Percentiles rank a stretch among this genome's conserved stretches.
Conservation (phyloP, 2,329 filamentous ascomycete genomes). For the Hypomyces perniciosus region DNA sequence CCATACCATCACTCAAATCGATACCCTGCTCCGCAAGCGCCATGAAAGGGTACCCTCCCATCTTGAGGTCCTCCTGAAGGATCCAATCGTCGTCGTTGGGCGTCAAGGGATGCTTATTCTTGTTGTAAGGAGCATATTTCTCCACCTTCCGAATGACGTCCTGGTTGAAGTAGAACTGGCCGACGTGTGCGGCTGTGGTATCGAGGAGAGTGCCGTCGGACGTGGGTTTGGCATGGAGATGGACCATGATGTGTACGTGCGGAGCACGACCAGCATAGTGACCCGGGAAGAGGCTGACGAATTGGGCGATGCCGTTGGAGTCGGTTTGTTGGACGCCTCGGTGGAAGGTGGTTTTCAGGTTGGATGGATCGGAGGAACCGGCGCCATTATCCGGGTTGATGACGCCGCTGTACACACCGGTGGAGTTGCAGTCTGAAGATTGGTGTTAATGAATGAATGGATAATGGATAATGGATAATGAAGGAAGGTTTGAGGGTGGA, state of each 20-base stretch:
- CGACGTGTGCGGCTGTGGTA: neutral
- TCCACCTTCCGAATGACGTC: neutral
- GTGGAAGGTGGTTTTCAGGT: constrained; percentile 30
- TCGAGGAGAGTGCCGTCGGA: neutral
- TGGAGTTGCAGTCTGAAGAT: constrained; percentile 34
- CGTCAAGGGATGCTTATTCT: neutral
- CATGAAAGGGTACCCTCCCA: neutral
- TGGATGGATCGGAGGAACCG: constrained; percentile 17
- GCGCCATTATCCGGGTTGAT: constrained; percentile 30
- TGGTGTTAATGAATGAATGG: neutral
- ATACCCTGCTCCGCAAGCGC: neutral
- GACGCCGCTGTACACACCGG: constrained; percentile 40
- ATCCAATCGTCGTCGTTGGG: neutral
- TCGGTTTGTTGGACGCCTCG: constrained; percentile 37
- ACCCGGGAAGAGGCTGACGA: constrained; percentile 38
- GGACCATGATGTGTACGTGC: constrained; percentile 35
- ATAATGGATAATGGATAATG: neutral
- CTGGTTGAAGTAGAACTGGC: constrained; percentile 5
- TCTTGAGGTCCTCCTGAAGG: neutral
- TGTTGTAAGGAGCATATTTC: neutral
- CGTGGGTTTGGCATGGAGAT: neutral
- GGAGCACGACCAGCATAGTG: constrained; percentile 36
- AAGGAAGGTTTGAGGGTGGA: neutral
- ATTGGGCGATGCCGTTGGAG: constrained; percentile 34
- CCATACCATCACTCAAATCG: neutral